Evolutionary conservation across 768 basidiomycete genomes (phyloP).

Genomic region (Mycena olivaceomarginata): DNA sequence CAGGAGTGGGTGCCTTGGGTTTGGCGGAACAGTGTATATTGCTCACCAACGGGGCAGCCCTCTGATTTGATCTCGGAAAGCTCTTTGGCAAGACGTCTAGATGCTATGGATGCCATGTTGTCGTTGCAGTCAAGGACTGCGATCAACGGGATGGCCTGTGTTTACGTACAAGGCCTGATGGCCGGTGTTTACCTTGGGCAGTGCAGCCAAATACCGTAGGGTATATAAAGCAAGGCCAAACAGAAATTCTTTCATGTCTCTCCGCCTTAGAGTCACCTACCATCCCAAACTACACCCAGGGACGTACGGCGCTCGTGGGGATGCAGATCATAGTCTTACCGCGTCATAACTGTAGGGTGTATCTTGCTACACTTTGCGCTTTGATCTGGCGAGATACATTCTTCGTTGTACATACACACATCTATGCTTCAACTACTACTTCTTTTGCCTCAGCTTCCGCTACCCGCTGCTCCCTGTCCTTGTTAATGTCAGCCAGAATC

Average conservation of each 20-base stretch:
- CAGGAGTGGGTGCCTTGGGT: constrained; percentile 11
- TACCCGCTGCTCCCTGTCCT: constrained; percentile 73
- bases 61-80: constrained; percentile 79
- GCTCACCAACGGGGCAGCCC: constrained; percentile 80
- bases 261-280: constrained; percentile 85
- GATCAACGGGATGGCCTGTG: not conserved
- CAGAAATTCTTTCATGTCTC: constrained; percentile 61
- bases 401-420: not conserved
- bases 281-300: constrained; percentile 61
- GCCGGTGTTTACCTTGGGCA: constrained; percentile 1
- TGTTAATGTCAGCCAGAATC: constrained; percentile 91
- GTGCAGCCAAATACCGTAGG: not conserved
- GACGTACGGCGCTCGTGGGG: constrained; percentile 82
- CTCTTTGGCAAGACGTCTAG: constrained; percentile 83
- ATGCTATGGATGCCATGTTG: constrained; percentile 78
- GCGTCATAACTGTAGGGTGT: constrained; percentile 42
- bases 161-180: not conserved
- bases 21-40: not conserved
- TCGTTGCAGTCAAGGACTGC: constrained; percentile 1
- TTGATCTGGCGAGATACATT: constrained; percentile 49
- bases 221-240: constrained; percentile 29
- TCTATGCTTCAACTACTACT: constrained; percentile 32
- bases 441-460: constrained; percentile 58
- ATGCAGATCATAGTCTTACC: constrained; percentile 67
- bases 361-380: constrained; percentile 32